Evolutionary conservation across 768 basidiomycete genomes (phyloP).

Genomic region (Pisolithus albus): DNA sequence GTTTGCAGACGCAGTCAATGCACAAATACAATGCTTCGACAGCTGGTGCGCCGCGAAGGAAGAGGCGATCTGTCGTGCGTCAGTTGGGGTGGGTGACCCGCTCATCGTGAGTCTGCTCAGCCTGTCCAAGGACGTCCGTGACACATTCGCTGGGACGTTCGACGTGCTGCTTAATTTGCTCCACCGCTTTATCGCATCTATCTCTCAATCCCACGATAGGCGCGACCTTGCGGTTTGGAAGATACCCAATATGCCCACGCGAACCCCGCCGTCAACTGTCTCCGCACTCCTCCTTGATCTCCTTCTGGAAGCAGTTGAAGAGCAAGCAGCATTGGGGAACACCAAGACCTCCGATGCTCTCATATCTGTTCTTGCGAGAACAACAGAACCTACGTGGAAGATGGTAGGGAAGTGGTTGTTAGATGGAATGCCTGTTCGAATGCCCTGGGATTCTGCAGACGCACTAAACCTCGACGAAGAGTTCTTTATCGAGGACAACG

Average conservation of each 20-base stretch:
- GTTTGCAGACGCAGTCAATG: constrained; percentile 67
- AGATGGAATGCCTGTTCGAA: constrained; percentile 58
- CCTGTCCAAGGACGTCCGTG: constrained; percentile 52
- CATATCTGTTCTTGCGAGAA: constrained; percentile 53
- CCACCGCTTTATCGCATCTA: constrained; percentile 24
- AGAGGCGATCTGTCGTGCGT: constrained; percentile 57
- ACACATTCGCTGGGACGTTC: constrained; percentile 54
- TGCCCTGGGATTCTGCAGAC: constrained; percentile 20
- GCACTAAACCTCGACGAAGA: constrained; percentile 50
- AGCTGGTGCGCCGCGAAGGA: constrained; percentile 67
- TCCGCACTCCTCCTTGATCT: constrained; percentile 58
- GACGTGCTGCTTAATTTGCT: constrained; percentile 49
- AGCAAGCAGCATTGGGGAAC: constrained; percentile 55
- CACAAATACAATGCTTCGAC: constrained; percentile 52
- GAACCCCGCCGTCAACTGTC: constrained; percentile 43
- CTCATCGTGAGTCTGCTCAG: constrained; percentile 58
- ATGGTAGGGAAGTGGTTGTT: constrained; percentile 69
- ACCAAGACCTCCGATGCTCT: constrained; percentile 46
- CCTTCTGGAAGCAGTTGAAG: constrained; percentile 50
- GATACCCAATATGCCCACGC: constrained; percentile 32
- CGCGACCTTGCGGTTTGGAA: constrained; percentile 33
- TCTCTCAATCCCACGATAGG: constrained; percentile 24
- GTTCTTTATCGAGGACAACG: constrained; percentile 75
- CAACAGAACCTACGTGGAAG: constrained; percentile 66
- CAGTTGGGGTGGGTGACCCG: constrained; percentile 37